Evolutionary conservation across 2,329 filamentous ascomycete genomes (phyloP).

Genomic region (Magnaporthiopsis rhizophila): DNA sequence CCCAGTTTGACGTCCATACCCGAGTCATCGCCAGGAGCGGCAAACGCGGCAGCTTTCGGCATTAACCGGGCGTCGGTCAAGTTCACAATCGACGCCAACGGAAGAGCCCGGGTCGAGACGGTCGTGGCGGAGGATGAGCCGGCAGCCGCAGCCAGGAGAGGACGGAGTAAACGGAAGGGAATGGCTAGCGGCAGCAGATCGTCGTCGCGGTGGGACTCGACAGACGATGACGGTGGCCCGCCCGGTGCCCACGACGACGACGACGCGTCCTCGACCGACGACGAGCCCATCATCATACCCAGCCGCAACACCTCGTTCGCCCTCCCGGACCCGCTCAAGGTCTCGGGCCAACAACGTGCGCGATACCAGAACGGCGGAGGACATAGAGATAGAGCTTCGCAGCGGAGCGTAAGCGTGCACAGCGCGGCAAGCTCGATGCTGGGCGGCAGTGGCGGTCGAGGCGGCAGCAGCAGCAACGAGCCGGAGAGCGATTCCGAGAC

Average conservation of each 20-base stretch:
- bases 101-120: slow-evolving; percentile 48
- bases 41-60: slow-evolving; percentile 14
- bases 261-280: slow-evolving; percentile 51
- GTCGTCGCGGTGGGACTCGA: slow-evolving; percentile 30
- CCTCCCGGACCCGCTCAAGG: slow-evolving; percentile 44
- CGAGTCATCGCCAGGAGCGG: slow-evolving; percentile 28
- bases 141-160: slow-evolving; percentile 9
- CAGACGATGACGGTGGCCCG: slow-evolving; percentile 40
- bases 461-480: slow-evolving; percentile 17
- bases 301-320: slow-evolving; percentile 53
- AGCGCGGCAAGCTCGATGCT: slow-evolving; percentile 23
- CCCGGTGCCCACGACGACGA: slow-evolving; percentile 28
- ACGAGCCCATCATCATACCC: slow-evolving; percentile 58
- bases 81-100: slow-evolving; percentile 56
- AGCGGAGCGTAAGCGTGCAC: slow-evolving; percentile 41
- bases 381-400: slow-evolving; percentile 17
- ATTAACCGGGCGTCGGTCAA: slow-evolving; percentile 48
- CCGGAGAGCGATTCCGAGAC: slow-evolving; percentile 52
- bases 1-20: slow-evolving; percentile 50
- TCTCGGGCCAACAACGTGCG: slow-evolving; percentile 31
- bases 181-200: no score
- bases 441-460: slow-evolving; percentile 15
- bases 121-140: slow-evolving; percentile 28
- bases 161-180: slow-evolving; percentile 3
- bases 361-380: slow-evolving; percentile 28